Conservation (phyloP, 2,329 filamentous ascomycete genomes). For the Fusarium sp. region DNA sequence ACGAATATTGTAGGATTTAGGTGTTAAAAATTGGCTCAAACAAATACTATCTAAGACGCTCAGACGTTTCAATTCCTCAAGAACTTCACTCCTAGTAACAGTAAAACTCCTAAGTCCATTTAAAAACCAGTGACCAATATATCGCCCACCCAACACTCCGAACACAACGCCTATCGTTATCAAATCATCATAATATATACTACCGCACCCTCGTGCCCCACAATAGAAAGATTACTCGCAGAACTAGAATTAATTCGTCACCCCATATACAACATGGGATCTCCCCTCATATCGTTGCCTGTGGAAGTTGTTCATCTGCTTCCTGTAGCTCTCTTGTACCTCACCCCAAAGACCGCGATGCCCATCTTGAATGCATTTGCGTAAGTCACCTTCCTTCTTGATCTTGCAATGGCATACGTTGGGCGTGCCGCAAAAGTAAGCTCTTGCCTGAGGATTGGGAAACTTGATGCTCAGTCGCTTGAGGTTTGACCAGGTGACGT, state of each 20-base stretch:
- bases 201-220: not conserved
- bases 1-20: not conserved
- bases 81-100: not conserved
- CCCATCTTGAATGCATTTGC: slow-evolving; percentile 40
- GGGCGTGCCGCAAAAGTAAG: slow-evolving; percentile 46
- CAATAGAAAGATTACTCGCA: rapidly evolving
- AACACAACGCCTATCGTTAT: not conserved
- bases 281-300: slow-evolving; percentile 35
- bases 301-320: slow-evolving; percentile 39
- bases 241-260: slow-evolving; percentile 15
- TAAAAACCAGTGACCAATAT: not conserved
- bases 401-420: slow-evolving; percentile 45
- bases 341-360: slow-evolving; percentile 48
- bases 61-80: not conserved
- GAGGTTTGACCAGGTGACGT: slow-evolving; percentile 42
- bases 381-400: slow-evolving; percentile 40
- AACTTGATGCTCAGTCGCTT: slow-evolving; percentile 50
- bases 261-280: slow-evolving; percentile 39
- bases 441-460: slow-evolving; percentile 32
- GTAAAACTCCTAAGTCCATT: not conserved
- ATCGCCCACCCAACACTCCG: not conserved
- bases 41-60: not conserved
- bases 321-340: slow-evolving; percentile 47
- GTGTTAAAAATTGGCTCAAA: not conserved
- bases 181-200: not conserved